These are phyloP conservation scores for Diaporthe helianthi DNA, from an alignment of 2,329 filamentous ascomycete species.

Conservation along the genomic window DNA sequence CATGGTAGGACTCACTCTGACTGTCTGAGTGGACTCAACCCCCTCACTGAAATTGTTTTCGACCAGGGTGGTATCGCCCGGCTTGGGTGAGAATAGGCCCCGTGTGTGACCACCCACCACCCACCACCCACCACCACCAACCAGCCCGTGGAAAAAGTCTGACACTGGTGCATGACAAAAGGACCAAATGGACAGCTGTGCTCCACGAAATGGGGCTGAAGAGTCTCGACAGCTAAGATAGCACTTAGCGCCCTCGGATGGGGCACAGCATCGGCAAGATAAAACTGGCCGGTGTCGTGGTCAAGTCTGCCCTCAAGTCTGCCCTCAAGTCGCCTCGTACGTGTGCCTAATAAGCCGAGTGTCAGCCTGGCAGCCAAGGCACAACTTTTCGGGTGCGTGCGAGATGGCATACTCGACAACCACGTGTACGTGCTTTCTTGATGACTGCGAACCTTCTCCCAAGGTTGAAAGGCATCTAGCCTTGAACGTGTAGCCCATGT, in stretches of 20 bases:
- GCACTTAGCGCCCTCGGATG: conserved; percentile 7
- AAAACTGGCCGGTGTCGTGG: not conserved
- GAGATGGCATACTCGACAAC: not conserved
- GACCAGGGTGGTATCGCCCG: conserved; percentile 9
- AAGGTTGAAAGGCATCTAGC: not conserved
- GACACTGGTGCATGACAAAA: conserved; percentile 19
- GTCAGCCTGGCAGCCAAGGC: not conserved
- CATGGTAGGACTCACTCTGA: conserved; percentile 15
- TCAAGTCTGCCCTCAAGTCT: not conserved
- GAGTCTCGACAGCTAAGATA: conserved; percentile 3
- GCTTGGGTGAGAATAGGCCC: not conserved
- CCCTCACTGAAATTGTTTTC: conserved; percentile 22
- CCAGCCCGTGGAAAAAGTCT: conserved; percentile 6
- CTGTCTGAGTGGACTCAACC: conserved; percentile 28
- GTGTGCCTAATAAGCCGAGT: not conserved
- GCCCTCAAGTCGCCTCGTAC: conserved; percentile 20
- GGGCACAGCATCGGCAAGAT: conserved; percentile 8
- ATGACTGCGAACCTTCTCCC: conserved; percentile 1
- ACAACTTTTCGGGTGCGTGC: not conserved
- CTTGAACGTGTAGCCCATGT: not conserved
- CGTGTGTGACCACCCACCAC: conserved; percentile 24
- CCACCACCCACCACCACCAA: conserved; percentile 12
- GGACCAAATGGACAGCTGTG: not conserved
- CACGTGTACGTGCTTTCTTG: not conserved
- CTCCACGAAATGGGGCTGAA: conserved; percentile 6